A percentile compares a stretch with the other conserved stretches of the same genome.
Conservation (phyloP, 768 basidiomycete genomes). For the Mycena crocata region DNA sequence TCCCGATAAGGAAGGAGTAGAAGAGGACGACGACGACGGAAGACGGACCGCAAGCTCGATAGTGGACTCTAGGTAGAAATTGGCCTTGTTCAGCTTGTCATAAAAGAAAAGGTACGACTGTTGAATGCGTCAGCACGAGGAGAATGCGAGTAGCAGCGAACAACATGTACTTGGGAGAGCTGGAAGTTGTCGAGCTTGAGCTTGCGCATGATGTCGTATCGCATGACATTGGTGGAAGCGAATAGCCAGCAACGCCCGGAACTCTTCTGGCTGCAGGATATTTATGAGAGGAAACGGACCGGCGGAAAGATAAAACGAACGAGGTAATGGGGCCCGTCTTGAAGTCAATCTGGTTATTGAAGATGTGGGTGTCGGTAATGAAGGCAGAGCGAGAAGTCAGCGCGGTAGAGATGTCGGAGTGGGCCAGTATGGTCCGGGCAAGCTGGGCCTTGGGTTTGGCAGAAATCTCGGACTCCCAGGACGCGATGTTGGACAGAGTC, state of each 20-base stretch:
- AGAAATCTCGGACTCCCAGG: conserved; percentile 74
- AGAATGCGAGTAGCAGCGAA: not conserved
- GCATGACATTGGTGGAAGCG: conserved; percentile 88
- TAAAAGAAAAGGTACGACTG: conserved; percentile 95
- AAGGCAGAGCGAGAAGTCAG: conserved; percentile 72
- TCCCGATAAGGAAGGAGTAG: no score
- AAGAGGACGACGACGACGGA: no score
- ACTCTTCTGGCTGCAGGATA: conserved; percentile 66
- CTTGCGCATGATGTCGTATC: conserved; percentile 87
- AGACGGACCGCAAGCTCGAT: conserved; percentile 84
- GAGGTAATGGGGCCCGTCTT: conserved; percentile 78
- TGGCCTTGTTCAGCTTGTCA: conserved; percentile 95
- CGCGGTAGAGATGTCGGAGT: conserved; percentile 72
- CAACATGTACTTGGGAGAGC: conserved; percentile 83
- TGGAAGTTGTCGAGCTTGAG: conserved; percentile 91
- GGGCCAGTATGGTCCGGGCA: conserved; percentile 80
- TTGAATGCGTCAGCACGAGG: not conserved
- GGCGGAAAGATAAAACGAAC: not conserved
- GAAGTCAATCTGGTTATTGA: conserved; percentile 76
- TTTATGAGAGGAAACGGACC: not conserved
- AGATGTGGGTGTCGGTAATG: conserved; percentile 79
- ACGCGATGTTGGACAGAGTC: conserved; percentile 63
- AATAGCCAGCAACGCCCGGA: conserved; percentile 97
- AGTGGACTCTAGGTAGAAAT: conserved; percentile 91
- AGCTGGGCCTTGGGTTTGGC: conserved; percentile 73